These are phyloP conservation scores for Tetratostichococcus sp. DNA, from an alignment of 139 green algal genomes.

Conservation along the genomic window DNA sequence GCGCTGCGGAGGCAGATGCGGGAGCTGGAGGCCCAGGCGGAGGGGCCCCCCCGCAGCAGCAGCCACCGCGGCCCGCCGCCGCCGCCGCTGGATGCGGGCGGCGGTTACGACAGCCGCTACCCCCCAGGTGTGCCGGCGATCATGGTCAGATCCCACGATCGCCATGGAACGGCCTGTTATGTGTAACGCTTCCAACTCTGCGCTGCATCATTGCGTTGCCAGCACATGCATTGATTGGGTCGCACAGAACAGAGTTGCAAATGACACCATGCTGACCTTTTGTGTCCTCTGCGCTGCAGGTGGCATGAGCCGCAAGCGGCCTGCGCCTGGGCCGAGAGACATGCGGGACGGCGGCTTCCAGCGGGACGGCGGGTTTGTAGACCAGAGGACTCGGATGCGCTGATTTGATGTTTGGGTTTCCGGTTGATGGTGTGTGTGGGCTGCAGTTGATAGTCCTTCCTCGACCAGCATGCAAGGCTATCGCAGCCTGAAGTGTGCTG, in stretches of 20 bases:
- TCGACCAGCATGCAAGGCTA: no score
- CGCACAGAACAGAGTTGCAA: no score
- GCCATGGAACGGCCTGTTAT: no score
- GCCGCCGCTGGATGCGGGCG: background rate
- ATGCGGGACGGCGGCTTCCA: background rate
- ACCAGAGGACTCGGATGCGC: background rate
- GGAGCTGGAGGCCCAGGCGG: slow-evolving; percentile 18
- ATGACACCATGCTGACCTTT: no score
- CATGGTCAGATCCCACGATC: no score
- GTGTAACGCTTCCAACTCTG: no score
- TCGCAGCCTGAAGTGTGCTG: no score
- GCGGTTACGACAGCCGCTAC: background rate
- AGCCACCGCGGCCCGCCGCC: background rate
- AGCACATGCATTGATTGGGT: no score
- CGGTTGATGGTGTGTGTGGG: no score
- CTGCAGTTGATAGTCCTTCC: no score
- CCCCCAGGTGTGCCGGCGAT: background rate
- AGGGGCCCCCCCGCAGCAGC: background rate
- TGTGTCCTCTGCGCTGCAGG: background rate
- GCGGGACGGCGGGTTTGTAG: background rate
- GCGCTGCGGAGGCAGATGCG: slow-evolving; percentile 26
- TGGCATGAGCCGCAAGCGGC: background rate
- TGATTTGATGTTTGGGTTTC: background rate
- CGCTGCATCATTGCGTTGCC: no score
- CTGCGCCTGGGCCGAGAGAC: no score